A percentile compares a stretch with the other conserved stretches of the same genome.
Conservation (phyloP, 2,329 filamentous ascomycete species). For the Cercospora citrullina region DNA sequence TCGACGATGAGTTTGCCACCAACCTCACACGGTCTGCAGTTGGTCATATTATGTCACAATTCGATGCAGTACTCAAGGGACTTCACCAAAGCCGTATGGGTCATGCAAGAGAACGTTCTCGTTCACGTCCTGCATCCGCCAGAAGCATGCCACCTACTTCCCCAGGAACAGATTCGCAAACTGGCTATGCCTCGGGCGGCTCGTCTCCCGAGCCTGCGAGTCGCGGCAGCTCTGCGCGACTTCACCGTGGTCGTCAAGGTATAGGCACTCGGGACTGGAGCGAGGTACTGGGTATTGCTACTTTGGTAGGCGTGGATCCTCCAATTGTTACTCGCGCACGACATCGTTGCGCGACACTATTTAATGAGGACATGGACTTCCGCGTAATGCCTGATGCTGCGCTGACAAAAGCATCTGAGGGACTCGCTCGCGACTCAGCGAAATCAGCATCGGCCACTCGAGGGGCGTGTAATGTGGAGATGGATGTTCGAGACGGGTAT, state of each 20-base stretch:
- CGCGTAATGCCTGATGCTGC: constrained; percentile 28
- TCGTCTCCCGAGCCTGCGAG: background rate
- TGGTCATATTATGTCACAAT: constrained; percentile 66
- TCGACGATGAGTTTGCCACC: constrained; percentile 69
- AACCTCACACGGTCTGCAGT: constrained; percentile 66
- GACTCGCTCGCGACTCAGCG: background rate
- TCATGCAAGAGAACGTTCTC: constrained; percentile 25
- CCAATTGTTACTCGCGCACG: constrained; percentile 67
- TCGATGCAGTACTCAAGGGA: constrained; percentile 69
- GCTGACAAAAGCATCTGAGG: background rate
- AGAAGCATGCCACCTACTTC: background rate
- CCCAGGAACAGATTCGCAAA: background rate
- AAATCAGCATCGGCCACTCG: constrained; percentile 26
- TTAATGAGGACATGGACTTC: constrained; percentile 65
- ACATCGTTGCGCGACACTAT: constrained; percentile 72
- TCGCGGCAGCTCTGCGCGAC: constrained; percentile 1
- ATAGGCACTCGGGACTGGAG: constrained; percentile 73
- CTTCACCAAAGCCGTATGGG: constrained; percentile 59
- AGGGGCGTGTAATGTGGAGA: background rate
- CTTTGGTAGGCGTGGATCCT: constrained; percentile 68
- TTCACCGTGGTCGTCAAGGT: background rate
- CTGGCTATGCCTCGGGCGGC: background rate
- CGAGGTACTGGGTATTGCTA: constrained; percentile 76
- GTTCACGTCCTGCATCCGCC: constrained; percentile 9
- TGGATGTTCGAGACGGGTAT: background rate